phyloP scores from a whole-genome alignment of 2,329 filamentous ascomycete species.

The Chaetomiaceae sp. region DNA sequence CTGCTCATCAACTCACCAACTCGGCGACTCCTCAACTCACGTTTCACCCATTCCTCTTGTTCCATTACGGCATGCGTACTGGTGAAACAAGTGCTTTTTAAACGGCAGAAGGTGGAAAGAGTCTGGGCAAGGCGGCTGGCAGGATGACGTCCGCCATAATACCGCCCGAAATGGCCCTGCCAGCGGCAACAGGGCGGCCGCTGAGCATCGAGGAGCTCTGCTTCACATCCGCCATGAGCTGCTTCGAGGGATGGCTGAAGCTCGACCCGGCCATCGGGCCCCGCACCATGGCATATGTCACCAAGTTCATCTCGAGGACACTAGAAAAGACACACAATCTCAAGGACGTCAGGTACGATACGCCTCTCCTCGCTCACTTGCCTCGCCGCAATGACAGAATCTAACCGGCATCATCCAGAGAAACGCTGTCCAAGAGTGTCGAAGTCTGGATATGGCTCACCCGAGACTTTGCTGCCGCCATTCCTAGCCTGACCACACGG shows the following conservation, averaged over 20 bases:
- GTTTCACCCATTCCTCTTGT: too few relatives aligned
- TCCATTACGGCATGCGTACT: too few relatives aligned
- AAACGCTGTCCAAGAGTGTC: constrained; percentile 57
- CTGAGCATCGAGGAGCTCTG: constrained; percentile 57
- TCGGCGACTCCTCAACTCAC: too few relatives aligned
- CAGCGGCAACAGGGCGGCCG: constrained; percentile 4
- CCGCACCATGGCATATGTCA: constrained; percentile 50
- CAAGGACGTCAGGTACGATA: constrained; percentile 52
- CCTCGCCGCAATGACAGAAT: too few relatives aligned
- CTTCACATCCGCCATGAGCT: constrained; percentile 56
- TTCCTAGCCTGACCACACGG: constrained; percentile 55
- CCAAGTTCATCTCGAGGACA: constrained; percentile 54
- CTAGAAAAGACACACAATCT: constrained; percentile 60
- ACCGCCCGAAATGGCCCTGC: constrained; percentile 7
- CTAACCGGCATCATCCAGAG: constrained; percentile 42
- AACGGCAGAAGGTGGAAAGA: background rate
- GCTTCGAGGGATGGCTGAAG: constrained; percentile 58
- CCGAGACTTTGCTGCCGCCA: constrained; percentile 55
- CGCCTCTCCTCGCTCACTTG: too few relatives aligned
- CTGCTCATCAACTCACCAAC: too few relatives aligned
- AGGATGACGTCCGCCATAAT: constrained; percentile 6
- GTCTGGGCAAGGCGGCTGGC: background rate
- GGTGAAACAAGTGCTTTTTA: too few relatives aligned
- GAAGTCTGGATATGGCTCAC: constrained; percentile 62
- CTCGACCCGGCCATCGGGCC: constrained; percentile 53